Evolutionary conservation across 1,284 basidiomycete genomes (phyloP), one percentile per base, ranked within the genome.

Genomic region (Trichosporon sp.): DNA sequence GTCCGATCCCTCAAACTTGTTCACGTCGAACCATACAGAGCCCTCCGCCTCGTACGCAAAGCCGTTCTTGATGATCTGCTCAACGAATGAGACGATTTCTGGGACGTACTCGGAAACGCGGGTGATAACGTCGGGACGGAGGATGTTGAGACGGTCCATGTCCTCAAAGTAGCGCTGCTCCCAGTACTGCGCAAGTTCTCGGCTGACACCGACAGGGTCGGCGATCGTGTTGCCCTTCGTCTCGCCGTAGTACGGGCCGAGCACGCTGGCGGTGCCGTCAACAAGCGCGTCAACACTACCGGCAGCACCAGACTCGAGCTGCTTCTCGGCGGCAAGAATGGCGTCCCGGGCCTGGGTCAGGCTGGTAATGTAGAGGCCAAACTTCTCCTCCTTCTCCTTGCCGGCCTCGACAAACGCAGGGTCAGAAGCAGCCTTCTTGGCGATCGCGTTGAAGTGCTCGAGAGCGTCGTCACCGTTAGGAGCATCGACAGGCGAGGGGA

Each of bases 41-140:
- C 93, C 94, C 73, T 92, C 91, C 5, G 88, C 87, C 74, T 89
- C 91, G 81, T 99, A 99, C 3, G 89, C 97, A 78, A 90, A 98
- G 0, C 95, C 96, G 71, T 96, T 95, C 69, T 88, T 84, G 73
- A 97, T 86, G 78, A 99, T 95, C 62, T 87, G 86, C 79, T 95
- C 87, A 23, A 98, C 91, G 79, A 96, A 99, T 1, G 87, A 82
- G 65, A 95, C 92, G 74, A 98, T 94, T 83, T 99, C 95, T 8
- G 95, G 93, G 13, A 99, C 91, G 83, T 95, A 99, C 83, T 99
- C 97, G 18, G 94, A 96, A 15, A 99, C 97, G 47, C 97, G 90
- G 2, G 97, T 99, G 67, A 98, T 84, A 1, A 89, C 93, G 80
- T 95, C 93, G 18, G 97, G 95, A 35, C 90, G 89, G 69, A 91